phyloP scores from a whole-genome alignment of 2,329 filamentous ascomycete species.

The Trichoderma arundinaceum region DNA sequence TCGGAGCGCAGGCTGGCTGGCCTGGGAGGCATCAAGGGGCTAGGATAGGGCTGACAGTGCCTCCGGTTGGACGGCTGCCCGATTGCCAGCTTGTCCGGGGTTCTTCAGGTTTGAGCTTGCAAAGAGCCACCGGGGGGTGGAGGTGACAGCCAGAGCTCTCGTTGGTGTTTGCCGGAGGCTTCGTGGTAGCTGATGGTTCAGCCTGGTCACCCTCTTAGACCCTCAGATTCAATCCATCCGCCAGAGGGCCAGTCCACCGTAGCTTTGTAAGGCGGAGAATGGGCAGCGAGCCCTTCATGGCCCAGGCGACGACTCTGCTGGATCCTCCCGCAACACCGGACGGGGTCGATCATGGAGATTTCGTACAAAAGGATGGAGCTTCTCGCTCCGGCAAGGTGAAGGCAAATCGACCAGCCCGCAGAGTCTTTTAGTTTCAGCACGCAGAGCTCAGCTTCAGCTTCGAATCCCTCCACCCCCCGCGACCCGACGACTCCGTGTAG shows the following conservation, averaged over 20 bases:
- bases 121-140: constrained; percentile 32
- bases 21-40: constrained; percentile 30
- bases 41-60: constrained; percentile 31
- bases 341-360: constrained; percentile 31
- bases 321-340: constrained; percentile 29
- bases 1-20: constrained; percentile 31
- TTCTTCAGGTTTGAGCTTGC: constrained; percentile 37
- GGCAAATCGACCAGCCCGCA: constrained; percentile 16
- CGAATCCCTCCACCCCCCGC: too few species aligned
- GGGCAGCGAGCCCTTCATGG: constrained; percentile 22
- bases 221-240: constrained; percentile 28
- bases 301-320: constrained; percentile 26
- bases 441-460: constrained; percentile 19
- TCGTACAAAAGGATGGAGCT: constrained; percentile 31
- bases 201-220: constrained; percentile 33
- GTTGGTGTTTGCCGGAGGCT: constrained; percentile 32
- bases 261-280: constrained; percentile 32
- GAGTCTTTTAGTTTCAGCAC: constrained; percentile 2
- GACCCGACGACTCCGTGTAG: constrained; percentile 6
- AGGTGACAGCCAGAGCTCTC: constrained; percentile 31
- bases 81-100: constrained; percentile 31
- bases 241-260: constrained; percentile 24
- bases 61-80: constrained; percentile 32
- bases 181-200: constrained; percentile 37
- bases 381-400: constrained; percentile 26